phyloP scores from a whole-genome alignment of 1,284 basidiomycete species.

The Cutaneotrichosporon dermatis region DNA sequence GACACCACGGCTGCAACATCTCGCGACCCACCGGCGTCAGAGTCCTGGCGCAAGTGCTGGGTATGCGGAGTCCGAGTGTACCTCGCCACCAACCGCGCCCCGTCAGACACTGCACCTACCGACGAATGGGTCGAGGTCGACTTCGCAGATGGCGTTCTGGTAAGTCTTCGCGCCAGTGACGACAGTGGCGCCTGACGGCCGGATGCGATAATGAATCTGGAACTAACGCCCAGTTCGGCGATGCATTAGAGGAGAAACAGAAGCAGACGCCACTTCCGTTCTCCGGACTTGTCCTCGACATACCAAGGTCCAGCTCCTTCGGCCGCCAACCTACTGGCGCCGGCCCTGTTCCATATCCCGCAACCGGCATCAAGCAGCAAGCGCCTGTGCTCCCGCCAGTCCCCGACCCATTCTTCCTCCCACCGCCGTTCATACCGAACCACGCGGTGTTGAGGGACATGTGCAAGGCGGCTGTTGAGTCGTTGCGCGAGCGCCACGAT shows the following conservation, averaged over 20 bases:
- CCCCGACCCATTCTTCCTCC: slow-evolving; percentile 49
- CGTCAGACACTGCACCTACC: slow-evolving; percentile 17
- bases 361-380: not conserved
- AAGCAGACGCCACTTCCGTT: slow-evolving; percentile 20
- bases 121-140: slow-evolving; percentile 34
- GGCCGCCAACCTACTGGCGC: slow-evolving; percentile 15
- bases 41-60: slow-evolving; percentile 39
- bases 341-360: slow-evolving; percentile 23
- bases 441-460: slow-evolving; percentile 45
- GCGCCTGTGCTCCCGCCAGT: slow-evolving; percentile 28
- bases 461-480: slow-evolving; percentile 33
- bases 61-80: slow-evolving; percentile 33
- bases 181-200: no score
- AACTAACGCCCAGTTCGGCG: slow-evolving; percentile 25
- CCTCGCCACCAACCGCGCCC: slow-evolving; percentile 14
- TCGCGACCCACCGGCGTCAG: not conserved
- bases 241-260: slow-evolving; percentile 15
- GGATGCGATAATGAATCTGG: no score
- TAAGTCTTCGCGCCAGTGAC: slow-evolving; percentile 7
- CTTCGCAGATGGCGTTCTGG: slow-evolving; percentile 28
- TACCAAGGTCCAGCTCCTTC: slow-evolving; percentile 16
- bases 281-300: slow-evolving; percentile 22
- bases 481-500: slow-evolving; percentile 28
- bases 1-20: no score
- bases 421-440: slow-evolving; percentile 51